phyloP scores from a whole-genome alignment of 208 protist genomes.

The Leishmania tarentolae region DNA sequence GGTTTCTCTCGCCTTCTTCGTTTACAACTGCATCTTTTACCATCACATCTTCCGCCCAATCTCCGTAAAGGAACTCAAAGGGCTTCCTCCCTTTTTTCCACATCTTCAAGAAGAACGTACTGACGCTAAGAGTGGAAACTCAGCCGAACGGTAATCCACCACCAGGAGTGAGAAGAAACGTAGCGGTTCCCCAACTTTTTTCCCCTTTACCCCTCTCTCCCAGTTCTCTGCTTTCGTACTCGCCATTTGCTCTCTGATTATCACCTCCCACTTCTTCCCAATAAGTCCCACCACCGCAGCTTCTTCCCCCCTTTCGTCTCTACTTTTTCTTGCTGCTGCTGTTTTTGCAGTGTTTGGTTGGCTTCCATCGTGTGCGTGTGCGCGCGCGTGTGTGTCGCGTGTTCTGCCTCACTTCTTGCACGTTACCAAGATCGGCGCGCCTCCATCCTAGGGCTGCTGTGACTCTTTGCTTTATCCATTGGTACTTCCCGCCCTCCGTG shows the following conservation, averaged over 20 bases:
- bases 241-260: not conserved
- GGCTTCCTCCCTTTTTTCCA: not conserved
- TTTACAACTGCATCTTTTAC: not conserved
- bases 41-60: not conserved
- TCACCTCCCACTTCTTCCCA: not conserved
- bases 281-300: not conserved
- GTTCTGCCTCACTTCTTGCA: slow-evolving; percentile 18
- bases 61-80: not conserved
- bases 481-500: slow-evolving; percentile 6
- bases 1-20: not conserved
- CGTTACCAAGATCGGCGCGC: not conserved
- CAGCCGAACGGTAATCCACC: not conserved
- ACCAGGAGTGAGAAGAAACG: not conserved
- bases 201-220: slow-evolving; percentile 12
- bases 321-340: slow-evolving; percentile 14
- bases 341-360: not conserved
- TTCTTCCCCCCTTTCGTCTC: not conserved
- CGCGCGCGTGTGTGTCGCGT: not conserved
- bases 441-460: slow-evolving; percentile 5
- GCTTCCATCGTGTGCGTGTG: not conserved
- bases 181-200: not conserved
- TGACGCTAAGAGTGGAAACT: too few relatives aligned
- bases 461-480: slow-evolving; percentile 17
- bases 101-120: slow-evolving; percentile 2
- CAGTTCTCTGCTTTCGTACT: slow-evolving; percentile 9